Evolutionary conservation across 2,329 filamentous ascomycete genomes (phyloP), one percentile per base, ranked within the genome.

Genomic region (Stenocarpella maydis): DNA sequence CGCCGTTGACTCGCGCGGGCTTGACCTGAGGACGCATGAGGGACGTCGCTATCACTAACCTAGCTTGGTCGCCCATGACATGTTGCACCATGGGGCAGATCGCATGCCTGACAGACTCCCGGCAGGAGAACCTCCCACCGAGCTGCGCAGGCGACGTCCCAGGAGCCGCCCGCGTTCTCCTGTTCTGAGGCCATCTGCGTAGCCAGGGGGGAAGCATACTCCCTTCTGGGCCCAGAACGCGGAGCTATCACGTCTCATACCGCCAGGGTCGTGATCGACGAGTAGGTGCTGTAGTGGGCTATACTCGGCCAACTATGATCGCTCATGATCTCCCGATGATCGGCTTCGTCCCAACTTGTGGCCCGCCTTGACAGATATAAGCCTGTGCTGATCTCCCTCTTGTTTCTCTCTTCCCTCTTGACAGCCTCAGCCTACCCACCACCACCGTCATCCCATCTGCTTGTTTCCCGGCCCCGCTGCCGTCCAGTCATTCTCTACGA

Each of bases 401-500:
- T 43, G 37, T 53, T 45, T 65, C 14, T 49, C 7, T 28, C 65
- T 39, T 47, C 41, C n/a, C 54, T 49, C 55, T 24, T 49, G 21
- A 26, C 37, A 26, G 39, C 45, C 39, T 52, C 26, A 50, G 41
- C 15, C 34, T 61, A 61, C 37, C 21, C 54, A 63, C 19, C 39
- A 64, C 26, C 39, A 61, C 58, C 49, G 58, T 49, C 58, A 49
- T 49, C 39, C 41, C 34, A 17, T 47, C n/a, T 50, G 39, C n/a
- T 65, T 19, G 53, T 39, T 12, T 19, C 15, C n/a, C 45, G 14
- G 24, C 43, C 14, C 21, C 10, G 47, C 43, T 28, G 31, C 45
- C 37, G 39, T 45, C 65, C 50, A 49, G 65, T 47, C 65, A 54
- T 58, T 64, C 65, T 45, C 68, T 70, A 41, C 65, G 55, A 68